phyloP scores from a whole-genome alignment of 176 grass and related monocot genomes.

The Cymbopogon citratus region DNA sequence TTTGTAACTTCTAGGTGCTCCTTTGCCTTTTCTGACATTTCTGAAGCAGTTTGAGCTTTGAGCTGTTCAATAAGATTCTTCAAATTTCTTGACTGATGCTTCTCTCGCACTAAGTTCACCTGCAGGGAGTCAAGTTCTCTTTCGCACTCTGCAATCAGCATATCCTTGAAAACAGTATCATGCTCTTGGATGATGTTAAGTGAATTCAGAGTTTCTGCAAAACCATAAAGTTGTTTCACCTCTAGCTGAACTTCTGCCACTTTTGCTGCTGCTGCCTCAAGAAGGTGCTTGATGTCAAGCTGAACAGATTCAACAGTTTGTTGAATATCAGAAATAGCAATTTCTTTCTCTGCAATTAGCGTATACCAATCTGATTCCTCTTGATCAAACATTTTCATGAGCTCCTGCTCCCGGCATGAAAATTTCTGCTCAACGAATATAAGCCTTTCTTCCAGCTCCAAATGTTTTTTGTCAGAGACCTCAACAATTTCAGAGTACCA shows the following conservation, averaged over 20 bases:
- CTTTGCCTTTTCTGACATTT: slow-evolving; percentile 42
- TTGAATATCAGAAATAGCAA: slow-evolving; percentile 46
- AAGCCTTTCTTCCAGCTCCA: slow-evolving; percentile 44
- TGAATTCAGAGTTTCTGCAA: slow-evolving; percentile 37
- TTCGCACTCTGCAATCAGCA: slow-evolving; percentile 36
- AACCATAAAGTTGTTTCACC: slow-evolving; percentile 38
- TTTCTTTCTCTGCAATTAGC: slow-evolving; percentile 58
- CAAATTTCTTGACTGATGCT: slow-evolving; percentile 26
- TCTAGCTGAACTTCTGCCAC: slow-evolving; percentile 45
- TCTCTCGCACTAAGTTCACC: slow-evolving; percentile 34
- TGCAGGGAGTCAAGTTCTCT: slow-evolving; percentile 30
- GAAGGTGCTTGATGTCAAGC: slow-evolving; percentile 32
- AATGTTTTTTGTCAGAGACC: slow-evolving; percentile 33
- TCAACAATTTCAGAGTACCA: slow-evolving; percentile 41
- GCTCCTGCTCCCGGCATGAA: slow-evolving; percentile 27
- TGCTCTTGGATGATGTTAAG: slow-evolving; percentile 49
- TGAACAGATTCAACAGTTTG: slow-evolving; percentile 37
- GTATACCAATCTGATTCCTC: slow-evolving; percentile 56
- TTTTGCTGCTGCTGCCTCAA: slow-evolving; percentile 42
- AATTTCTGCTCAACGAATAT: slow-evolving; percentile 48
- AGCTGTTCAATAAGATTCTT: slow-evolving; percentile 42
- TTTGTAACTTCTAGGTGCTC: slow-evolving; percentile 30
- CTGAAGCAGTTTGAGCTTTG: slow-evolving; percentile 33
- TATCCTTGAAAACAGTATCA: slow-evolving; percentile 45
- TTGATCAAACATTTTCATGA: slow-evolving; percentile 49